Percentiles rank a stretch among this genome's conserved stretches.
Conservation (phyloP, 371 early-diverging fungal species). For the Batkoa obscura region DNA sequence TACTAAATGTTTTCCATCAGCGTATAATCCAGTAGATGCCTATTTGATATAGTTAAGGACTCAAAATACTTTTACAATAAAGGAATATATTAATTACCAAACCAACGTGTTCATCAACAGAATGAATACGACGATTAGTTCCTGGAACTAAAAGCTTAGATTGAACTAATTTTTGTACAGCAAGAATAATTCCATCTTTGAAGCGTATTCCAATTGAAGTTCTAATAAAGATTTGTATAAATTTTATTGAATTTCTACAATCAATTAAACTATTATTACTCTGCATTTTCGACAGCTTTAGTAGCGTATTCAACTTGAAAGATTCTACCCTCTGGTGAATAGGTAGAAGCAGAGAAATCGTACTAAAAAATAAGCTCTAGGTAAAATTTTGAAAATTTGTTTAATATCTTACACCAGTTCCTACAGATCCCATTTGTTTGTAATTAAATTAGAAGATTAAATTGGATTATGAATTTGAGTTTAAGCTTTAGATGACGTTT, state of each 20-base stretch:
- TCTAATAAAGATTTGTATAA: constrained; percentile 12
- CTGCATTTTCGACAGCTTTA: constrained; percentile 96
- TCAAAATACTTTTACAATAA: neutral
- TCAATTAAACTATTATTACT: constrained; percentile 26
- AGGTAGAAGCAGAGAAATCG: constrained; percentile 91
- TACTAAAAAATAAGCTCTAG: constrained; percentile 30
- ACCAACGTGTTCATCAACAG: constrained; percentile 83
- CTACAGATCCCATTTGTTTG: too few species aligned
- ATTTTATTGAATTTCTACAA: neutral
- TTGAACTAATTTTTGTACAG: constrained; percentile 85
- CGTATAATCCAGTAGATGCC: constrained; percentile 84
- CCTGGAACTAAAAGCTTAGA: constrained; percentile 85
- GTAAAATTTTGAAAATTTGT: too few species aligned
- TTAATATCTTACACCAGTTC: too few species aligned
- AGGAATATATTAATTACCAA: constrained; percentile 33
- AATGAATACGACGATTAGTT: constrained; percentile 80
- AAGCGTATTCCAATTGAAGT: constrained; percentile 86
- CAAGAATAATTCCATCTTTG: constrained; percentile 90
- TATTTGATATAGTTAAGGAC: constrained; percentile 12
- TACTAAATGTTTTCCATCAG: constrained; percentile 85
- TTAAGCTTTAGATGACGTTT: too few species aligned
- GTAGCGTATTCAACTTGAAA: constrained; percentile 97
- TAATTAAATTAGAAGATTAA: too few species aligned
- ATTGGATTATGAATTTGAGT: too few species aligned
- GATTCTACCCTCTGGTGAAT: constrained; percentile 95